Conservation (phyloP, 2,329 filamentous ascomycete species). For the Podosphaera fusca region DNA sequence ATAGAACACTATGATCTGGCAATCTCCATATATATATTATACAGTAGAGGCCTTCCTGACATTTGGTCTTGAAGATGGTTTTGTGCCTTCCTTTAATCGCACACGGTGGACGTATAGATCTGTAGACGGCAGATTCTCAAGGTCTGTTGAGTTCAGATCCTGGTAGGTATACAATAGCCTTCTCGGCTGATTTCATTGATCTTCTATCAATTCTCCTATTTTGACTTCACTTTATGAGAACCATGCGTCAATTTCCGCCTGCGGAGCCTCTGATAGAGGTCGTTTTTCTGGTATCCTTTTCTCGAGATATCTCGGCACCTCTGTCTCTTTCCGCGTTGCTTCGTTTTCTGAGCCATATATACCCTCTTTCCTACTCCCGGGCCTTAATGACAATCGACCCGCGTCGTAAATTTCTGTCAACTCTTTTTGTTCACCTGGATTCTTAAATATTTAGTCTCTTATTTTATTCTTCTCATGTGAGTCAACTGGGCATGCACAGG, state of each 20-base stretch:
- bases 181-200: not conserved
- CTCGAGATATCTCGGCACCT: not conserved
- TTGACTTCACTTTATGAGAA: not conserved
- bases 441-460: no score
- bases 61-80: not conserved
- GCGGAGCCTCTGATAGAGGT: not conserved
- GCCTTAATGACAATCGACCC: no score
- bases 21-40: no score
- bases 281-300: not conserved
- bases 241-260: not conserved
- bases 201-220: not conserved
- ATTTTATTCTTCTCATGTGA: no score
- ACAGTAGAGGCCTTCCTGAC: no score
- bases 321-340: not conserved
- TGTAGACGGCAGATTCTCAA: not conserved
- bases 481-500: no score
- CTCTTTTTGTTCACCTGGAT: no score
- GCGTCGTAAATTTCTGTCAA: no score
- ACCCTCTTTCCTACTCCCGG: no score
- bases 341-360: no score
- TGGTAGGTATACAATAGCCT: not conserved
- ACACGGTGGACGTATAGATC: not conserved
- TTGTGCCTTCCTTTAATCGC: not conserved
- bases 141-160: not conserved
- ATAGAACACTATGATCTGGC: no score